Evolutionary conservation across 2,329 filamentous ascomycete species (phyloP).

Genomic region (Aspergillus ruber): DNA sequence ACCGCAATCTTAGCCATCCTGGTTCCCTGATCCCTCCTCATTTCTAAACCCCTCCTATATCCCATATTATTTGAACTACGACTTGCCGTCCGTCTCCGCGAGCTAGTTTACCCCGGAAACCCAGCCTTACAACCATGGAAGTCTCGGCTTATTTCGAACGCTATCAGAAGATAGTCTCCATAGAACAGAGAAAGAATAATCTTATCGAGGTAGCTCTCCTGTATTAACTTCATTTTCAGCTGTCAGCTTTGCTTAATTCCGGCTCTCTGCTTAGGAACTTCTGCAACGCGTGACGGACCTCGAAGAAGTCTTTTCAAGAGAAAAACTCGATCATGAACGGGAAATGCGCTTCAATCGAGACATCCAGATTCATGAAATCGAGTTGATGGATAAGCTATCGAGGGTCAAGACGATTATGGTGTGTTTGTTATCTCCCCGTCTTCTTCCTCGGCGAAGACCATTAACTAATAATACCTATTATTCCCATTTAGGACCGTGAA

Average conservation of each 20-base stretch:
- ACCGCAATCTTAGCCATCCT: background rate
- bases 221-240: background rate
- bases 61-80: slow-evolving; percentile 3
- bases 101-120: slow-evolving; percentile 1
- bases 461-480: slow-evolving; percentile 2
- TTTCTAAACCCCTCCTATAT: background rate
- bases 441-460: background rate
- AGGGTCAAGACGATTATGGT: slow-evolving; percentile 43
- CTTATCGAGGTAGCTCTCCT: slow-evolving; percentile 40
- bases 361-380: slow-evolving; percentile 42
- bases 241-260: background rate
- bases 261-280: slow-evolving; percentile 34
- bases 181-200: slow-evolving; percentile 43
- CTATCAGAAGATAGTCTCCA: slow-evolving; percentile 38
- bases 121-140: slow-evolving; percentile 21
- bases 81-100: slow-evolving; percentile 1
- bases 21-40: background rate
- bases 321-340: slow-evolving; percentile 42
- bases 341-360: slow-evolving; percentile 44
- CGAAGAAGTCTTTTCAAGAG: slow-evolving; percentile 37
- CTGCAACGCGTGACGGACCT: slow-evolving; percentile 39
- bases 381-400: slow-evolving; percentile 42
- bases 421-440: slow-evolving; percentile 6
- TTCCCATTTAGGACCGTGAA: slow-evolving; percentile 40
- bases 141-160: slow-evolving; percentile 33